Base-by-base conservation (phyloP, 177 flowering plant genomes). In the Vitis hybrid region DNA sequence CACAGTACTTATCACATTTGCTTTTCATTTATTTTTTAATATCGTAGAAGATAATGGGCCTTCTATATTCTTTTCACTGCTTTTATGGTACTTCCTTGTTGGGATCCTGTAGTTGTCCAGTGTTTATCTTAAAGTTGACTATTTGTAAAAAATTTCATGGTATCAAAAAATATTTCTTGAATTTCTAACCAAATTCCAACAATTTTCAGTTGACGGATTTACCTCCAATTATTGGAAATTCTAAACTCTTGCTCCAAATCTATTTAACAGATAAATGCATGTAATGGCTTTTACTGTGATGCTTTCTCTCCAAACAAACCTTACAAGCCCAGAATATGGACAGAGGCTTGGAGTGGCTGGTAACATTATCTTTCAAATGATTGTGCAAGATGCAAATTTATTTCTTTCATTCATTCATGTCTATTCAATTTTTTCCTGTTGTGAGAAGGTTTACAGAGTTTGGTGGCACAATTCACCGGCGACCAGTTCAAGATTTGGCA, bases 311-410 rank as follows among this genome's bases (percentile, higher is more conserved):
- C 98, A 52, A 93, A 96, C 84, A 91, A 83, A 81, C 91, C 97
- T 66, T 87, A 93, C 89, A 96, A 96, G 85, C 99, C 99, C 35
- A 81, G 68, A 65, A 69, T 95, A 80, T 95, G 99, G 99, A 93
- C 99, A 3, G 98, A 95, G 74, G 98, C 99, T 67, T 95, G 99
- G 99, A 95, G 87, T 80, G 99, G 99, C 84, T 95, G 99, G 99
- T 93, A 88, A 81, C 32, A 8, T 3, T 32, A 9, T 56, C 13
- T 52, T 62, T 52, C 40, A 48, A 18, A 61, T n/a, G 16, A 46
- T 10, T 56, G 10, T 18, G 12, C 11, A 30, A 49, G 49, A 27
- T 48, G 18, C 15, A 50, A 18, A 21, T 70, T 27, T 4, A 65
- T 11, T 67, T 2, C 27, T 70, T 27, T 40, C 1, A 24, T 58